Conservation (phyloP, 768 basidiomycete genomes). For the Baorangia bicolor region DNA sequence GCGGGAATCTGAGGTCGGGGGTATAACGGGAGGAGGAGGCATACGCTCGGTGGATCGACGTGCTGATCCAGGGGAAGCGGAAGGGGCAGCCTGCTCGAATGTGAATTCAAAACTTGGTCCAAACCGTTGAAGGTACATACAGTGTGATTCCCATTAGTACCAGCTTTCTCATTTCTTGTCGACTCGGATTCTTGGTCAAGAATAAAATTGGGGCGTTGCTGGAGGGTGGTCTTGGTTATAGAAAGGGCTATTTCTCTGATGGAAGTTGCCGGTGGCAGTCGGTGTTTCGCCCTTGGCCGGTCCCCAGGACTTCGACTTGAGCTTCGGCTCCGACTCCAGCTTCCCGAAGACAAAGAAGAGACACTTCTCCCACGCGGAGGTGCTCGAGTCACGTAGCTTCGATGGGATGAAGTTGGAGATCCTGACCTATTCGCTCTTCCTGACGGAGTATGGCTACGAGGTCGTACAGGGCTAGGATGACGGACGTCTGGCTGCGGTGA, state of each 20-base stretch:
- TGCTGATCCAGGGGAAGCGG: constrained; percentile 21
- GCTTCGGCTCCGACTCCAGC: constrained; percentile 53
- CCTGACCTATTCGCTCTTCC: constrained; percentile 39
- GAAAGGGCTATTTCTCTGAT: constrained; percentile 35
- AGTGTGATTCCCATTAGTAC: constrained; percentile 39
- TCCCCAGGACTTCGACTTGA: constrained; percentile 53
- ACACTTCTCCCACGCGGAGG: constrained; percentile 43
- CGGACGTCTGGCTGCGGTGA: constrained; percentile 60
- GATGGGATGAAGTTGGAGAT: constrained; percentile 46
- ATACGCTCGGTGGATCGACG: constrained; percentile 31
- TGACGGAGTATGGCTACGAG: constrained; percentile 49
- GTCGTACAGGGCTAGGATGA: constrained; percentile 47
- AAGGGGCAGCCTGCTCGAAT: constrained; percentile 16
- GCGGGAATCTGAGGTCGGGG: constrained; percentile 16
- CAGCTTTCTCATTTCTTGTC: constrained; percentile 37
- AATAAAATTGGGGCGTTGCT: constrained; percentile 20
- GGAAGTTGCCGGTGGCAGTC: constrained; percentile 52
- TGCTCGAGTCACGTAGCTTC: constrained; percentile 36
- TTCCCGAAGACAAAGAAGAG: constrained; percentile 55
- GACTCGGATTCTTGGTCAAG: constrained; percentile 23
- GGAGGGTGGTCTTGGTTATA: constrained; percentile 31
- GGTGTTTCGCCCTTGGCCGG: constrained; percentile 57
- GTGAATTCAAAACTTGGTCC: constrained; percentile 5
- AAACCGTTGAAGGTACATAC: constrained; percentile 14
- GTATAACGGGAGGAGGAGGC: constrained; percentile 33